Percentiles rank a stretch among this genome's conserved stretches.
These are phyloP conservation scores for Pichia sp. DNA, from an alignment of 1,139 yeast genomes.

Conservation along the genomic window DNA sequence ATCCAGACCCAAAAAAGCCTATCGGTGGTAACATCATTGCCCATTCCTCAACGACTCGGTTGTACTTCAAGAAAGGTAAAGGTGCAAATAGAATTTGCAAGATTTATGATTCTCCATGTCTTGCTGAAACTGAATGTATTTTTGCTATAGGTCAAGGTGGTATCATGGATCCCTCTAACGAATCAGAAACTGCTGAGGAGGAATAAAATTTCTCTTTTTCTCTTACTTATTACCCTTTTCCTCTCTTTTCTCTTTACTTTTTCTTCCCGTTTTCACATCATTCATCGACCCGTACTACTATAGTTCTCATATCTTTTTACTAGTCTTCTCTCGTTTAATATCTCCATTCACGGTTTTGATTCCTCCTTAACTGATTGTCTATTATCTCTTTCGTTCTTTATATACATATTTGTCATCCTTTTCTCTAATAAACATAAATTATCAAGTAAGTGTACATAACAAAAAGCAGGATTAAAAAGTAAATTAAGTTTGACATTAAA, in stretches of 20 bases:
- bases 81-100: constrained; percentile 92
- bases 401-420: background rate
- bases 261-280: background rate
- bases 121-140: constrained; percentile 92
- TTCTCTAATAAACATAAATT: background rate
- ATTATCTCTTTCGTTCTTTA: background rate
- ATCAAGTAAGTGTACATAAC: background rate
- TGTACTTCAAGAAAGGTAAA: constrained; percentile 83
- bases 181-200: constrained; percentile 51
- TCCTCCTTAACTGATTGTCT: too few relatives aligned
- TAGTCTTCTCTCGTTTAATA: background rate
- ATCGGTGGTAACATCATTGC: constrained; percentile 98
- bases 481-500: constrained; percentile 28
- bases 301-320: background rate
- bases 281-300: background rate
- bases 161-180: constrained; percentile 80
- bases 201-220: constrained; percentile 34
- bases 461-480: background rate
- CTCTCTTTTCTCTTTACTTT: background rate
- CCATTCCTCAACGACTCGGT: constrained; percentile 90
- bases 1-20: constrained; percentile 98
- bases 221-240: background rate
- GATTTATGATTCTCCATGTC: constrained; percentile 90
- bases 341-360: background rate
- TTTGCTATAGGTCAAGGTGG: constrained; percentile 97